A percentile compares a stretch with the other conserved stretches of the same genome.
phyloP scores from a whole-genome alignment of 164 flowering plant genomes.

The Litsea cubeba region DNA sequence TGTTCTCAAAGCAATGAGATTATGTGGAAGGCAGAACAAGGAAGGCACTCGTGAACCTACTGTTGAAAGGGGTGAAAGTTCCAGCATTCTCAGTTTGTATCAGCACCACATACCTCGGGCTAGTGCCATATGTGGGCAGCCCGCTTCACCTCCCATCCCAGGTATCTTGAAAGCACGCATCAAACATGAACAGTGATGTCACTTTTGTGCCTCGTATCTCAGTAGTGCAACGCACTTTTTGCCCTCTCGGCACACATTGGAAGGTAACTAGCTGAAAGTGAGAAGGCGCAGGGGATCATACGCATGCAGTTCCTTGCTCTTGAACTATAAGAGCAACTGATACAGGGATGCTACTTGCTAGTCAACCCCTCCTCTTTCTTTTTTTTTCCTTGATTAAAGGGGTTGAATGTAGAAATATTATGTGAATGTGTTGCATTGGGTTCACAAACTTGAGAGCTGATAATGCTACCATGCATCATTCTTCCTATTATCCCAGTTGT shows the following conservation, averaged over 20 bases:
- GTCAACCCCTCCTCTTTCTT: not conserved
- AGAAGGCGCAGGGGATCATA: not conserved
- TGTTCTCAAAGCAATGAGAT: constrained; percentile 89
- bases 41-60: constrained; percentile 27
- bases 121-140: constrained; percentile 37
- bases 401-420: not conserved
- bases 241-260: not conserved
- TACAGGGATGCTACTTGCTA: too few species aligned
- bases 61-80: constrained; percentile 51
- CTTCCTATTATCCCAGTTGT: not conserved
- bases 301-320: not conserved
- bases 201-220: not conserved
- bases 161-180: constrained; percentile 80
- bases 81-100: constrained; percentile 43
- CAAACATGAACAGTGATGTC: constrained; percentile 57
- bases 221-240: not conserved
- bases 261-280: not conserved
- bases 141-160: constrained; percentile 71
- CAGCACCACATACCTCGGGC: constrained; percentile 35
- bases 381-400: not conserved
- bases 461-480: not conserved
- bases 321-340: not conserved
- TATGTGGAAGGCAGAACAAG: constrained; percentile 37
- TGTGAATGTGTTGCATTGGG: not conserved
- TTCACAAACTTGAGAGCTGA: not conserved